Percentiles rank a stretch among this genome's conserved stretches.
Conservation (phyloP, 1,284 basidiomycete genomes). For the Ceratobasidium sp. region DNA sequence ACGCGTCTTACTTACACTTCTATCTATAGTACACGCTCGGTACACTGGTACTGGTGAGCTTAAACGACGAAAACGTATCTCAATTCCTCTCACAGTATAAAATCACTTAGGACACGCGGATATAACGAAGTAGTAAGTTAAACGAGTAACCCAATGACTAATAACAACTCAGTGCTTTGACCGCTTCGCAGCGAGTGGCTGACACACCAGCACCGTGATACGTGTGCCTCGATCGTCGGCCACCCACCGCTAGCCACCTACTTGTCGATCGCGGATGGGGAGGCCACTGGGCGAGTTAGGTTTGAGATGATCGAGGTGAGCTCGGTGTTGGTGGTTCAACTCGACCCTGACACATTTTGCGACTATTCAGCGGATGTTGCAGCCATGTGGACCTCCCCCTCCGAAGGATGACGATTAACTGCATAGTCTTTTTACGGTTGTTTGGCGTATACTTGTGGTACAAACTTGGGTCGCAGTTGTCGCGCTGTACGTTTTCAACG, state of each 20-base stretch:
- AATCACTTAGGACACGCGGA: conserved; percentile 81
- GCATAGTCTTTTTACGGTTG: neutral
- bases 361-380: conserved; percentile 82
- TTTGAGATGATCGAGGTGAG: conserved; percentile 96
- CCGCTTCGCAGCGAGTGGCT: conserved; percentile 82
- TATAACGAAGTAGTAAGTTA: conserved; percentile 85
- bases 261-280: conserved; percentile 91
- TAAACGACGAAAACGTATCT: conserved; percentile 45
- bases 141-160: conserved; percentile 37
- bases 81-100: conserved; percentile 32
- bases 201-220: conserved; percentile 96
- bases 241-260: conserved; percentile 88
- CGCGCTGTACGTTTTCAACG: neutral
- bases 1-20: conserved; percentile 39
- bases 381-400: conserved; percentile 97
- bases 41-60: conserved; percentile 87
- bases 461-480: neutral
- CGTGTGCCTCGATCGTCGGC: conserved; percentile 88
- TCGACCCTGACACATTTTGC: neutral
- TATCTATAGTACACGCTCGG: conserved; percentile 81
- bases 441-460: neutral
- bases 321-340: conserved; percentile 31
- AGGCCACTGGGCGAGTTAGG: conserved; percentile 85
- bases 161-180: conserved; percentile 36
- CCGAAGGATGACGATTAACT: conserved; percentile 82